Percentiles rank a stretch among this genome's conserved stretches.
Conservation (phyloP, 2,329 filamentous ascomycete species). For the Pseudogymnoascus sp. region DNA sequence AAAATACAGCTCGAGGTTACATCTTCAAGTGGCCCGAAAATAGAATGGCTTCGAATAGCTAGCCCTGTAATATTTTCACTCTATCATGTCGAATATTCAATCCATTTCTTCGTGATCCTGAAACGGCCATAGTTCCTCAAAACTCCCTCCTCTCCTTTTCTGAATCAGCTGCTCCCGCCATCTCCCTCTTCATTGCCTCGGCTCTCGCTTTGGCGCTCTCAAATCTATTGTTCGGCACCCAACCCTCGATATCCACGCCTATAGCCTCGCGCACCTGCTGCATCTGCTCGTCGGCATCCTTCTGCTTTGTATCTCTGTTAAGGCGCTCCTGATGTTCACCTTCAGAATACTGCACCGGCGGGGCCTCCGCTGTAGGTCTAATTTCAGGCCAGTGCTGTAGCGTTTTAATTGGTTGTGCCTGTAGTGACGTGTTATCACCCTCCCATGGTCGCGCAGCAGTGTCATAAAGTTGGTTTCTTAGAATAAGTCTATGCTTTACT, state of each 20-base stretch:
- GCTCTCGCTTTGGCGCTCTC: conserved; percentile 16
- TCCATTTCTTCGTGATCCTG: conserved; percentile 19
- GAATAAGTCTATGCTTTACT: conserved; percentile 16
- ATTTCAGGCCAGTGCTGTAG: conserved; percentile 18
- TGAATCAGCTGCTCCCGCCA: conserved; percentile 18
- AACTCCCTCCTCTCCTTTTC: conserved; percentile 16
- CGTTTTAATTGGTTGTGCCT: conserved; percentile 19
- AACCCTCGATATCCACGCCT: conserved; percentile 18
- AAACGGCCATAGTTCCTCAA: conserved; percentile 18
- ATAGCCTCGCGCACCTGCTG: conserved; percentile 18
- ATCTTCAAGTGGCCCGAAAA: not conserved
- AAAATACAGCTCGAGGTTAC: not conserved
- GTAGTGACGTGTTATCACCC: conserved; percentile 20
- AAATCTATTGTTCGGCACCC: conserved; percentile 18
- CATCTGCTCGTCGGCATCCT: conserved; percentile 18
- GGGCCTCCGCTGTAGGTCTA: conserved; percentile 14
- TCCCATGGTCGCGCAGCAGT: conserved; percentile 18
- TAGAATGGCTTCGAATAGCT: not conserved
- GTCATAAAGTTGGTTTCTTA: conserved; percentile 19
- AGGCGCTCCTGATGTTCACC: conserved; percentile 17
- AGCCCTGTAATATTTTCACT: not conserved
- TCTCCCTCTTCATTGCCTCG: conserved; percentile 16
- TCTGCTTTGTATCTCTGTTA: conserved; percentile 18
- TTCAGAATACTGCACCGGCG: conserved; percentile 16
- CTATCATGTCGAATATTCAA: conserved; percentile 11